phyloP scores from a whole-genome alignment of 306 rosid genomes.

The Cyclanthera cordifolia region DNA sequence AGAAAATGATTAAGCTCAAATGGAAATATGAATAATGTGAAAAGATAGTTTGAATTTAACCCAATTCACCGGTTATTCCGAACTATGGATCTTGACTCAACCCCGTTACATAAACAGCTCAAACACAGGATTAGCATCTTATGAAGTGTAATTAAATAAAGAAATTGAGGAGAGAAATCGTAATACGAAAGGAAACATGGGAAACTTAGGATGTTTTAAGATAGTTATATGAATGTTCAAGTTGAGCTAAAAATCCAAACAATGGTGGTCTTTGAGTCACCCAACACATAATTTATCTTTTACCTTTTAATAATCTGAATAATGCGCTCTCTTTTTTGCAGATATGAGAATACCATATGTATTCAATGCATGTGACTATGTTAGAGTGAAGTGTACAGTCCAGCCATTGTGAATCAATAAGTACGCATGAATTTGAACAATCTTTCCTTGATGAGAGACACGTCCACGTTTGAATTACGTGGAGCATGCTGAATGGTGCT shows the following conservation, averaged over 20 bases:
- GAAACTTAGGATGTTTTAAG: background rate
- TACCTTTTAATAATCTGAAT: background rate
- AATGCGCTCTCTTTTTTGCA: background rate
- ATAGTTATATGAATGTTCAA: background rate
- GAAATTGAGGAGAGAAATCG: background rate
- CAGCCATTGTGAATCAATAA: background rate
- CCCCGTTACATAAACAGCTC: no score
- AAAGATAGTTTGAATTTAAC: no score
- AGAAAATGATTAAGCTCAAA: no score
- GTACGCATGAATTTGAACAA: background rate
- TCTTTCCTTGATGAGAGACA: constrained; percentile 6
- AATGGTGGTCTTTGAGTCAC: background rate
- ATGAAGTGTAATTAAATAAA: background rate
- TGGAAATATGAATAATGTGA: no score
- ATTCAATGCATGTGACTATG: background rate
- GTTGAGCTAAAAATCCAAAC: background rate
- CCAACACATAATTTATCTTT: background rate
- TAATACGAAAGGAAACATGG: background rate
- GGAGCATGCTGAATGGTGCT: background rate
- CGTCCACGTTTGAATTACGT: background rate
- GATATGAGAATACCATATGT: background rate
- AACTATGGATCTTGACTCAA: no score
- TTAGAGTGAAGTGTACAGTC: background rate
- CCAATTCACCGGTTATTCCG: no score
- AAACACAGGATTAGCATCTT: background rate